These are phyloP conservation scores for Citrus maxima DNA, from an alignment of 345 rosid species.

Conservation along the genomic window DNA sequence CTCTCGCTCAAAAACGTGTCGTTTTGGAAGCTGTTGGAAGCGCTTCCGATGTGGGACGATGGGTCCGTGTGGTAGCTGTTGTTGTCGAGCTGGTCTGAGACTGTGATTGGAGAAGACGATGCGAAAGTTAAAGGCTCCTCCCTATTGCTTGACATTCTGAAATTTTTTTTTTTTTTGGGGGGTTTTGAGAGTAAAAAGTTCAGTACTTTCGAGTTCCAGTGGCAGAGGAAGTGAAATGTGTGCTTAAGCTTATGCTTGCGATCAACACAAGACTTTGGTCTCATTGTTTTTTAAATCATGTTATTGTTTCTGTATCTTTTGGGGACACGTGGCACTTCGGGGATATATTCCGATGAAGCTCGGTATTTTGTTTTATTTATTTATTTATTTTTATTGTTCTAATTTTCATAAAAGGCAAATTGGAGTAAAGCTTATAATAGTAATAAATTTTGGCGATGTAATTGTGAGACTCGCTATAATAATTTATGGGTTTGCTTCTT, in stretches of 20 bases:
- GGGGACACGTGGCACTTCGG: background rate
- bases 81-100: slow-evolving; percentile 57
- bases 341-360: background rate
- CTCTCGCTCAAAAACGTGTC: slow-evolving; percentile 56
- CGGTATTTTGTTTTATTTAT: too few species aligned
- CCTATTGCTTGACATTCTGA: slow-evolving; percentile 54
- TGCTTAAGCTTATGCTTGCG: background rate
- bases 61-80: slow-evolving; percentile 41
- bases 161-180: background rate
- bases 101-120: slow-evolving; percentile 66
- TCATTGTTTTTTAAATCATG: too few species aligned
- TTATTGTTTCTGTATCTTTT: background rate
- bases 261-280: background rate
- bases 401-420: background rate
- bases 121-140: slow-evolving; percentile 55
- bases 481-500: too few species aligned
- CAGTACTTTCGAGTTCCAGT: background rate
- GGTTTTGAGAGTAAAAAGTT: background rate
- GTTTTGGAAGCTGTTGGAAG: slow-evolving; percentile 77
- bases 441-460: too few species aligned
- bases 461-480: background rate
- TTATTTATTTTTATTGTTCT: background rate
- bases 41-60: slow-evolving; percentile 54
- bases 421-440: too few species aligned
- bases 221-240: background rate